Base-by-base conservation (phyloP, 345 rosid species). In the Salix brachista region DNA sequence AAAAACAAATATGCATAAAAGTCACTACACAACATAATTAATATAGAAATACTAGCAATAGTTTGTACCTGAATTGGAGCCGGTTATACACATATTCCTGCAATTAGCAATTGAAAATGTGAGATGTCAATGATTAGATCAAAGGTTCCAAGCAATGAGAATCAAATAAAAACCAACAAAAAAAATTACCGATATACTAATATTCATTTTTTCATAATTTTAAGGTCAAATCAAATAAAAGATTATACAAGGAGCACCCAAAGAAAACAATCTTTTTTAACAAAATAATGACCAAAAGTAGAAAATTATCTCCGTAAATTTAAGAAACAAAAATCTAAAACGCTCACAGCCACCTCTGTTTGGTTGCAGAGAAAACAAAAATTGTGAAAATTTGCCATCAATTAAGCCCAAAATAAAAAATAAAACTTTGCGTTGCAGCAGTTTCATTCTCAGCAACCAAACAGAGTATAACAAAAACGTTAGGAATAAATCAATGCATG, bases 21-120 rank as follows among this genome's bases (percentile, higher is more conserved):
- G 18, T 34, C 37, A 3, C 26, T 11, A 13, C 50, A 65, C 18
- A 11, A 36, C 21, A 56, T 0, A 26, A 74, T 3, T 23, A 50
- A 69, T 60, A 6, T 25, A 72, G 54, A 23, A 42, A 66, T 23
- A 32, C 8, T 14, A n/a, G 1, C n/a, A 42, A 46, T 58, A 34
- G 48, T 56, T 10, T 64, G 8, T 74, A 94, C 98, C 97, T 92
- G 90, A 94, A 94, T 75, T 91, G 87, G 71, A 94, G 97, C 81
- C 97, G 89, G 79, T 91, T 94, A 80, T 94, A 94, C 66, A 92
- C 98, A 71, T 94, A 94, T 86, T 94, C 98, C 97, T 94, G 88
- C 36, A 85, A 80, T 81, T 39, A 56, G 67, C 67, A 65, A 37
- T 30, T 32, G 52, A 65, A 70, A 30, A 58, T 58, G 6, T 10